Evolutionary conservation across 805 yeast species (phyloP).

Genomic region (Kodamaea jinghongensis): DNA sequence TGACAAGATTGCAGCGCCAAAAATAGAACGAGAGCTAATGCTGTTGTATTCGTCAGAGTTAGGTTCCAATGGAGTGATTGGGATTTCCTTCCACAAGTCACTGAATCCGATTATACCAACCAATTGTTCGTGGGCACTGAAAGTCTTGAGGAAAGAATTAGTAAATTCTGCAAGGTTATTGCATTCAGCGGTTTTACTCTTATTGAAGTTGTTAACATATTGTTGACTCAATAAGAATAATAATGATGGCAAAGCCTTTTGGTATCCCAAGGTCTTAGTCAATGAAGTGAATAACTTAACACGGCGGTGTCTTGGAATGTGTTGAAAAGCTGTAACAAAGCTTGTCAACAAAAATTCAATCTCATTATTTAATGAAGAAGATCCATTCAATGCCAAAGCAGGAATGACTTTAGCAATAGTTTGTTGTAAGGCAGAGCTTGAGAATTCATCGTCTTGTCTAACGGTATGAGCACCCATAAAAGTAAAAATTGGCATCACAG

Average conservation of each 20-base stretch:
- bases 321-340: slow-evolving; percentile 91
- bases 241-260: slow-evolving; percentile 64
- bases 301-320: slow-evolving; percentile 95
- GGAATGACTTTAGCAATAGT: slow-evolving; percentile 90
- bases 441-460: slow-evolving; percentile 94
- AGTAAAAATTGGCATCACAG: slow-evolving; percentile 99
- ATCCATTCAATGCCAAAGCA: slow-evolving; percentile 55
- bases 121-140: slow-evolving; percentile 67
- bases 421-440: slow-evolving; percentile 87
- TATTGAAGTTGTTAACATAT: slow-evolving; percentile 46
- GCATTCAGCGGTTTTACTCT: slow-evolving; percentile 64
- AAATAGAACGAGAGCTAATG: slow-evolving; percentile 54
- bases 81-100: slow-evolving; percentile 50
- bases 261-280: slow-evolving; percentile 69
- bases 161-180: slow-evolving; percentile 69
- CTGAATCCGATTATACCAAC: slow-evolving; percentile 50
- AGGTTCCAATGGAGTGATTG: slow-evolving; percentile 40
- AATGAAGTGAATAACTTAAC: slow-evolving; percentile 79
- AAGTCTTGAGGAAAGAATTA: slow-evolving; percentile 63
- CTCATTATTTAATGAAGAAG: slow-evolving; percentile 50
- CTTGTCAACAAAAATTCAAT: slow-evolving; percentile 82
- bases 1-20: slow-evolving; percentile 58
- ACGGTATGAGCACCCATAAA: slow-evolving; percentile 98
- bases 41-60: slow-evolving; percentile 33
- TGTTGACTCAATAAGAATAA: slow-evolving; percentile 81